These are phyloP conservation scores for Monilinia vaccinii-corymbosi DNA, from an alignment of 2,329 filamentous ascomycete species.

Conservation along the genomic window DNA sequence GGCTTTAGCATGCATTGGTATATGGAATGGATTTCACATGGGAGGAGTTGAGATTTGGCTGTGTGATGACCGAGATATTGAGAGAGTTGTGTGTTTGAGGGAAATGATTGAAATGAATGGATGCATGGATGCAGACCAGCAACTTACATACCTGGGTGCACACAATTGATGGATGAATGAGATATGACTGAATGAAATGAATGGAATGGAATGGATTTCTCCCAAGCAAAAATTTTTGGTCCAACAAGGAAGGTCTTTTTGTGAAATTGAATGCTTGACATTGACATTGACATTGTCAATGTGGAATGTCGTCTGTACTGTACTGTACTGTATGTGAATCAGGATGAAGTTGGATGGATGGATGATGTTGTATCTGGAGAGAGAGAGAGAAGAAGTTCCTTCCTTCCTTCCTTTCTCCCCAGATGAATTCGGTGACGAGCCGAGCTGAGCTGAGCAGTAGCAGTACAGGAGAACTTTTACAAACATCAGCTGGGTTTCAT, in stretches of 20 bases:
- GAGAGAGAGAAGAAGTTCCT: too few species aligned
- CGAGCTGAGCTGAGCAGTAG: too few species aligned
- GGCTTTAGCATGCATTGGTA: neutral
- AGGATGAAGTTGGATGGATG: too few species aligned
- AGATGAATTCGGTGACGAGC: too few species aligned
- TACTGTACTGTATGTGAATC: too few species aligned
- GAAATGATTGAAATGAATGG: neutral
- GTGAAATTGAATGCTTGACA: neutral
- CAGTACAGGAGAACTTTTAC: too few species aligned
- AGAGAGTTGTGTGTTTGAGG: neutral
- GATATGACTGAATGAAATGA: conserved; percentile 6
- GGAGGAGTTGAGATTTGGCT: neutral
- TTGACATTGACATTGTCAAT: neutral
- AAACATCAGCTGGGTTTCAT: too few species aligned
- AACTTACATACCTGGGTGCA: neutral
- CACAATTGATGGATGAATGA: neutral
- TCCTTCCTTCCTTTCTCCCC: too few species aligned
- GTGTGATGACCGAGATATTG: neutral
- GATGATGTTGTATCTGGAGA: too few species aligned
- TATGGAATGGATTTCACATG: neutral
- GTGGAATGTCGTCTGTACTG: too few species aligned
- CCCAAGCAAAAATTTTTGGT: neutral
- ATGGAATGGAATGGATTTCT: conserved; percentile 6
- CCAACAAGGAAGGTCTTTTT: too few species aligned
- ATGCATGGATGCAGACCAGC: neutral